Evolutionary conservation across 768 basidiomycete genomes (phyloP), one percentile per base, ranked within the genome.

Genomic region (Leucocoprinus sp.): DNA sequence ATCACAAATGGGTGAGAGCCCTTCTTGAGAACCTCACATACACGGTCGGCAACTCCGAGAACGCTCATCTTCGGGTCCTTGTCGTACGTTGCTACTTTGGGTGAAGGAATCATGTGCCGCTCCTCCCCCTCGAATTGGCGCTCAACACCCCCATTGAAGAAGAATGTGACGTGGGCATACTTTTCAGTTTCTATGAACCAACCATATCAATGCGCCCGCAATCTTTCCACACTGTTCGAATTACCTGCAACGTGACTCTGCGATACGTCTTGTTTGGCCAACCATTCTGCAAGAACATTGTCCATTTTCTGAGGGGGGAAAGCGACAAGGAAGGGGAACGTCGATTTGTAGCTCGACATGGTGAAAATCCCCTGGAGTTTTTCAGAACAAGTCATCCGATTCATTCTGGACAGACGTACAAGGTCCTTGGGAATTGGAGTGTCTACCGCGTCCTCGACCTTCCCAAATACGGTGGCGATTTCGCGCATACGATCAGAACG

Each of bases 71-170:
- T 77, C 2, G 93, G 93, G 52, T 87, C 72, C 56, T 85, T 75
- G 66, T 97, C 93, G 64, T 97, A 97, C 5, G 93, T 97, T 5
- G 93, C 83, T 22, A 95, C 92, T 57, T 89, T 93, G 33, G 92
- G 93, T 12, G 90, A 93, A 3, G 88, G 77, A 48, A 95, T 82
- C 87, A 96, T 82, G 60, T 81, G 72, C 12, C 93, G 72, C 54
- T 88, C 84, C 59, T 96, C 93, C 26, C 69, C 63, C 11, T 76
- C 70, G 64, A 88, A 97, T 57, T 93, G 88, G 60, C 92, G 88
- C 70, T 96, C 93, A 22, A 92, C 81, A 45, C 93, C 93, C 11
- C 93, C 93, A 63, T 95, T 96, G 76, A 96, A 95, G 76, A 95
- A 96, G 73, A 96, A 95, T 0, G 93, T 97, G 45, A 97, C 89